Conservation (phyloP, 225 moss, liverwort and hornwort species). For the Thuidium tamariscinum region DNA sequence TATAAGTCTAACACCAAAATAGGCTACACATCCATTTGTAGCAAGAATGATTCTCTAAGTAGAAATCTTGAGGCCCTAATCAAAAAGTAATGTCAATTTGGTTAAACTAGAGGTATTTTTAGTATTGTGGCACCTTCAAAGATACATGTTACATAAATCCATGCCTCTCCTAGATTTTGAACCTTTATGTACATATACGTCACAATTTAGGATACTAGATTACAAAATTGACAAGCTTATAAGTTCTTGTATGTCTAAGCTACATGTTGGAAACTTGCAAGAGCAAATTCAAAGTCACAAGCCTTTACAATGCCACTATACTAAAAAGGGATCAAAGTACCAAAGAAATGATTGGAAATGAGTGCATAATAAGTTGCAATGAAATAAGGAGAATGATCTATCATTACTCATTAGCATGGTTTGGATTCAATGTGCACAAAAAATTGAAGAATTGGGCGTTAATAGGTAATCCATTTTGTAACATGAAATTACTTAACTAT, state of each 20-base stretch:
- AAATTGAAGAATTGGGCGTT: not conserved
- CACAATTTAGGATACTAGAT: fast-evolving
- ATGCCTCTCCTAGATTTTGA: not conserved
- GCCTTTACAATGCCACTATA: not conserved
- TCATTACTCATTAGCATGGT: fast-evolving
- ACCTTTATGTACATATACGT: not conserved
- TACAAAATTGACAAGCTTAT: not conserved
- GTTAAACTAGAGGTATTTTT: not conserved
- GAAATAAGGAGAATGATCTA: not conserved
- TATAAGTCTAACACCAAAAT: not conserved
- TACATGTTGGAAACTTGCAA: not conserved
- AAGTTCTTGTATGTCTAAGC: not conserved
- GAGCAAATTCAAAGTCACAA: not conserved
- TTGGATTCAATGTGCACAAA: fast-evolving
- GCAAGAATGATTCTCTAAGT: not conserved
- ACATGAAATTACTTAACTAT: not conserved
- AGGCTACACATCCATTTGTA: not conserved
- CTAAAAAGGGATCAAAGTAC: not conserved
- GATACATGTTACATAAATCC: not conserved
- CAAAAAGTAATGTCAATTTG: not conserved
- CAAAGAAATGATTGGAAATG: not conserved
- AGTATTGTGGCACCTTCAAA: not conserved
- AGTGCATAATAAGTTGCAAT: not conserved
- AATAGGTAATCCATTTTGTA: not conserved
- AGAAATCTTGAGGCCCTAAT: not conserved